These are phyloP conservation scores for Lasiodiplodia sp. DNA, from an alignment of 2,329 filamentous ascomycete genomes.

Conservation along the genomic window DNA sequence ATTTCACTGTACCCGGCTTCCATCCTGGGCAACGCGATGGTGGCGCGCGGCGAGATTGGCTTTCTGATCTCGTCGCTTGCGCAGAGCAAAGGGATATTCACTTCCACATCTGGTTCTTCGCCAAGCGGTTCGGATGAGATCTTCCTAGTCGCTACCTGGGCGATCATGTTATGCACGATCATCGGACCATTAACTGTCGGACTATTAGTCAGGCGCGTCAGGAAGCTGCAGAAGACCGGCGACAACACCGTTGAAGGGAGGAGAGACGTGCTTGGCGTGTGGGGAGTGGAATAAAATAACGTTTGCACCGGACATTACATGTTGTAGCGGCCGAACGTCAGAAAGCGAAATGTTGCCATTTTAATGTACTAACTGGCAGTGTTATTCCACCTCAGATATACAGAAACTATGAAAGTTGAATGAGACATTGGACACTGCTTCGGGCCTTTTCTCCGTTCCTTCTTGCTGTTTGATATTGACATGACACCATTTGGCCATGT, in stretches of 20 bases:
- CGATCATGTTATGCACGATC: slow-evolving; percentile 64
- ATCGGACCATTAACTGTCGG: slow-evolving; percentile 62
- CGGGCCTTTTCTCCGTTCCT: not conserved
- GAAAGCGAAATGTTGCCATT: not conserved
- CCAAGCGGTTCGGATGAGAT: slow-evolving; percentile 44
- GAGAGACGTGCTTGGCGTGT: slow-evolving; percentile 53
- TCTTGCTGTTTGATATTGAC: not conserved
- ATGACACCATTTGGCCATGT: not conserved
- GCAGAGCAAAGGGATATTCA: slow-evolving; percentile 61
- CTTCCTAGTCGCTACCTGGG: slow-evolving; percentile 64
- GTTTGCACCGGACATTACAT: not conserved
- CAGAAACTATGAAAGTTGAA: not conserved
- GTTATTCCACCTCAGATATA: not conserved
- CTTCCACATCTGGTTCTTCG: slow-evolving; percentile 30
- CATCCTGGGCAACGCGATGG: slow-evolving; percentile 74
- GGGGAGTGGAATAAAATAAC: slow-evolving; percentile 45
- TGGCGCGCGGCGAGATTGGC: slow-evolving; percentile 79
- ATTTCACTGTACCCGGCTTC: slow-evolving; percentile 71
- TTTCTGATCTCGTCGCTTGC: slow-evolving; percentile 77
- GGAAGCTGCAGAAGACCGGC: slow-evolving; percentile 48
- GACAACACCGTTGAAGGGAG: slow-evolving; percentile 35
- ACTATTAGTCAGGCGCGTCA: slow-evolving; percentile 56
- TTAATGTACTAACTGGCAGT: not conserved
- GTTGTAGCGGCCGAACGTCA: not conserved
- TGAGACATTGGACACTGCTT: not conserved